Conservation (phyloP, 139 green algal genomes). For the Bryopsis sp. region DNA sequence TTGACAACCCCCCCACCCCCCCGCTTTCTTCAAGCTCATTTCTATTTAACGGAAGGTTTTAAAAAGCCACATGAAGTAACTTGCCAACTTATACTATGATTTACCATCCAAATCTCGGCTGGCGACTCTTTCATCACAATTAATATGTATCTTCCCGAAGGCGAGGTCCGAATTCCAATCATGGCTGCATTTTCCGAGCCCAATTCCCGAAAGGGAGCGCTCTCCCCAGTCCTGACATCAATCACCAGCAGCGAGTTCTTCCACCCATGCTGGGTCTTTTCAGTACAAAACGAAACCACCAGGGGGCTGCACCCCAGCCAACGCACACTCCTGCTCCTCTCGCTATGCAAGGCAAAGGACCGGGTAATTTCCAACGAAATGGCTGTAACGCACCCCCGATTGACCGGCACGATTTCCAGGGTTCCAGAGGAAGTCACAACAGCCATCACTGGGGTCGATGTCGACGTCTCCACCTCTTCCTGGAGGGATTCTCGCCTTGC, state of each 20-base stretch:
- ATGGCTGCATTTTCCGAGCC: constrained; percentile 37
- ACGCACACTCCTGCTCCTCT: constrained; percentile 37
- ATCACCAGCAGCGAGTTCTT: constrained; percentile 55
- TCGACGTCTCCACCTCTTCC: too few relatives aligned
- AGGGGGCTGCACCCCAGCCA: constrained; percentile 59
- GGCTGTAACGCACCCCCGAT: not conserved
- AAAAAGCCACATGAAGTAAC: too few relatives aligned
- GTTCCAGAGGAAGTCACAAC: not conserved
- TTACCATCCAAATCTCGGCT: constrained; percentile 66
- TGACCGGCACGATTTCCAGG: not conserved
- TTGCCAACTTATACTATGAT: constrained; percentile 2
- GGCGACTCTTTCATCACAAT: constrained; percentile 52
- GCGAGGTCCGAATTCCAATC: constrained; percentile 49
- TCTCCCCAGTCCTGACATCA: constrained; percentile 39
- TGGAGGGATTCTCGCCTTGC: too few relatives aligned
- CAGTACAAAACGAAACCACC: constrained; percentile 49
- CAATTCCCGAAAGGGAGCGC: constrained; percentile 28
- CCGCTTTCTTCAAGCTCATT: too few relatives aligned
- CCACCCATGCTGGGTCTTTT: constrained; percentile 30
- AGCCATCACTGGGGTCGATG: not conserved
- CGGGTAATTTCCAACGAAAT: not conserved
- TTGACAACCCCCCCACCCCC: too few relatives aligned
- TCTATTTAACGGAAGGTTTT: too few relatives aligned
- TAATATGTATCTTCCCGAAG: constrained; percentile 59
- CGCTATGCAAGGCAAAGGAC: constrained; percentile 22